Percentiles rank a stretch among this genome's conserved stretches.
These are phyloP conservation scores for Datisca glomerata DNA, from an alignment of 306 rosid species.

Conservation along the genomic window DNA sequence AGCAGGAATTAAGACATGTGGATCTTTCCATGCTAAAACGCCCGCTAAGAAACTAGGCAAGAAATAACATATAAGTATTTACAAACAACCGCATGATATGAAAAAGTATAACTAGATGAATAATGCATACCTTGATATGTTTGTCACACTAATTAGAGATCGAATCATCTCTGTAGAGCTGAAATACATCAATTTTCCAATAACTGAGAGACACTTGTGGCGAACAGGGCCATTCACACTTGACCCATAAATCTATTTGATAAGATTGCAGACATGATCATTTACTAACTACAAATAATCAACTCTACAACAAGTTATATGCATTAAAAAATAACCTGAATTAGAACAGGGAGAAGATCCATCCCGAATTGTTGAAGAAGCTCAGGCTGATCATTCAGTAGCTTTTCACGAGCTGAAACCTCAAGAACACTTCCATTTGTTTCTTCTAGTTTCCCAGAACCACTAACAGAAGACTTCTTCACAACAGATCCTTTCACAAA, in stretches of 20 bases:
- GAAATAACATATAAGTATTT: slow-evolving; percentile 11
- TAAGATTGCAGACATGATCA: slow-evolving; percentile 11
- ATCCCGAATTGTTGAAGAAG: slow-evolving; percentile 84
- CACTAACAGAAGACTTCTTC: slow-evolving; percentile 53
- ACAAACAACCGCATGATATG: neutral
- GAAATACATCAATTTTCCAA: slow-evolving; percentile 92
- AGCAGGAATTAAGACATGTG: slow-evolving; percentile 81
- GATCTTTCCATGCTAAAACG: slow-evolving; percentile 96
- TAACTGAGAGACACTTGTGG: slow-evolving; percentile 83
- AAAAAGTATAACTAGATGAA: neutral
- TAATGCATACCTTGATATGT: slow-evolving; percentile 71
- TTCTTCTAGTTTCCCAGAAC: slow-evolving; percentile 76
- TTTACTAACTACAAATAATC: slow-evolving; percentile 7
- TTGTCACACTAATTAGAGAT: slow-evolving; percentile 64
- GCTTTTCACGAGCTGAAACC: slow-evolving; percentile 81
- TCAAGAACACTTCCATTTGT: slow-evolving; percentile 46
- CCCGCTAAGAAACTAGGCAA: slow-evolving; percentile 82
- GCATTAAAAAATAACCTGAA: slow-evolving; percentile 49
- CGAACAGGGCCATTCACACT: slow-evolving; percentile 97
- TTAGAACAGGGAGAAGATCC: slow-evolving; percentile 90
- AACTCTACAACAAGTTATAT: slow-evolving; percentile 1
- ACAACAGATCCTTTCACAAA: slow-evolving; percentile 66
- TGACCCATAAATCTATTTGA: slow-evolving; percentile 81
- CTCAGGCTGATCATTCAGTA: slow-evolving; percentile 83
- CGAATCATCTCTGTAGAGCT: slow-evolving; percentile 94